These are phyloP conservation scores for Physcia stellaris DNA, from an alignment of 495 filamentous ascomycete species.

Conservation along the genomic window DNA sequence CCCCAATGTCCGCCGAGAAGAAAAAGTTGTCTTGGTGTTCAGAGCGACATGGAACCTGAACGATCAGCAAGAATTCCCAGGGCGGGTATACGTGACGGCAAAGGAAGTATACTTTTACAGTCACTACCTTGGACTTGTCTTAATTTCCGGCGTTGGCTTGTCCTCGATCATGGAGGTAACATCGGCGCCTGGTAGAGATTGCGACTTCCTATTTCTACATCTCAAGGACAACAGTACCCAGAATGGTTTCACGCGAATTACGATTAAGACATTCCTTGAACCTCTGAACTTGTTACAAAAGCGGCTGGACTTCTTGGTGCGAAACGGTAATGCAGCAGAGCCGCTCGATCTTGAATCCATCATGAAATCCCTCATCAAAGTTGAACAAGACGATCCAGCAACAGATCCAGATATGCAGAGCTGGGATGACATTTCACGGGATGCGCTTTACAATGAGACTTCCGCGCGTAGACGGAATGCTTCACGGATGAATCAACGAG, in stretches of 20 bases:
- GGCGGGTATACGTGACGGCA: conserved; percentile 76
- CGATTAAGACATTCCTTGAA: conserved; percentile 86
- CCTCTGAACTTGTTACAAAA: conserved; percentile 68
- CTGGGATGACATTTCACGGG: conserved; percentile 74
- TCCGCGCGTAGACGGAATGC: conserved; percentile 7
- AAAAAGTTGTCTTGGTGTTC: conserved; percentile 71
- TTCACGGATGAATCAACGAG: conserved; percentile 27
- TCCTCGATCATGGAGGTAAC: conserved; percentile 77
- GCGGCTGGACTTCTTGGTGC: conserved; percentile 70
- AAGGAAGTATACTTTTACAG: conserved; percentile 91
- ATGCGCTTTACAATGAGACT: conserved; percentile 44
- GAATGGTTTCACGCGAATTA: conserved; percentile 55
- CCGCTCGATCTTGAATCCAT: conserved; percentile 48
- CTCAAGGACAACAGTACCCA: conserved; percentile 47
- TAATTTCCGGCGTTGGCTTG: conserved; percentile 62
- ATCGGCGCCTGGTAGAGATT: conserved; percentile 75
- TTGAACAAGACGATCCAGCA: conserved; percentile 50
- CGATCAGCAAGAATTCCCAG: conserved; percentile 69
- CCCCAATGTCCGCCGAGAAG: conserved; percentile 56
- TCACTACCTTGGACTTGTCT: conserved; percentile 79
- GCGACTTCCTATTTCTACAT: conserved; percentile 87
- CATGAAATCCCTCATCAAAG: conserved; percentile 47
- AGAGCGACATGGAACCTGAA: conserved; percentile 62
- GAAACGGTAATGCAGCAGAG: conserved; percentile 54
- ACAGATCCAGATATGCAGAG: conserved; percentile 69